Percentiles rank a stretch among this genome's conserved stretches.
Evolutionary conservation across 176 grass and related monocot genomes (phyloP).

Genomic region (Phoenix roebelenii): DNA sequence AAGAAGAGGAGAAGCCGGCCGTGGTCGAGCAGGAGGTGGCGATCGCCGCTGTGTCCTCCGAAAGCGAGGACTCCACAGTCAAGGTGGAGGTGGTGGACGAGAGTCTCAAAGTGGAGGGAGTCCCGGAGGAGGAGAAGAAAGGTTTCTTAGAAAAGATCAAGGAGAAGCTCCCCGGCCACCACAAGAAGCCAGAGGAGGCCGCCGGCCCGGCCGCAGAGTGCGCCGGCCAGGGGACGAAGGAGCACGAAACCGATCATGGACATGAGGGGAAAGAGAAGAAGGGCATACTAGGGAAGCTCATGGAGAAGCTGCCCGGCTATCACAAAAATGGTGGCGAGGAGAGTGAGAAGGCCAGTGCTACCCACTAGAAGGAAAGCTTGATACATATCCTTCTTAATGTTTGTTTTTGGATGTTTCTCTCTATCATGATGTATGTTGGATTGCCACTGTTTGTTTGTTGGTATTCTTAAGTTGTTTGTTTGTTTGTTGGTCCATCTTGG

Average conservation of each 20-base stretch:
- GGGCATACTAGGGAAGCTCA: too few relatives aligned
- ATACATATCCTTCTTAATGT: too few relatives aligned
- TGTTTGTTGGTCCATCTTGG: too few relatives aligned
- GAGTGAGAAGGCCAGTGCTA: too few relatives aligned
- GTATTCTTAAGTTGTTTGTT: too few relatives aligned
- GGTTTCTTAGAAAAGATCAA: slow-evolving; percentile 97
- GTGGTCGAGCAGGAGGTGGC: slow-evolving; percentile 9
- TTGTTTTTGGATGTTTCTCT: too few relatives aligned
- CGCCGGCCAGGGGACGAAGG: neutral
- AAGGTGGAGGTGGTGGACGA: slow-evolving; percentile 55
- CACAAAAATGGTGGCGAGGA: too few relatives aligned
- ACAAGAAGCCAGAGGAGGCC: slow-evolving; percentile 54
- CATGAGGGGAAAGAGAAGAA: slow-evolving; percentile 17
- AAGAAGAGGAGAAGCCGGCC: slow-evolving; percentile 13
- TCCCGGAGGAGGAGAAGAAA: slow-evolving; percentile 60
- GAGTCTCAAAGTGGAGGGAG: slow-evolving; percentile 11
- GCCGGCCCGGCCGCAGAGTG: neutral
- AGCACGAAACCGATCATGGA: slow-evolving; percentile 29
- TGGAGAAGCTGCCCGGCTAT: too few relatives aligned
- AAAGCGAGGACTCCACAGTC: slow-evolving; percentile 32
- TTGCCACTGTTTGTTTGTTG: too few relatives aligned
- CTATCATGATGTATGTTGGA: too few relatives aligned
- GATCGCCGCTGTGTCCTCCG: neutral
- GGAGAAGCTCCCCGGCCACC: slow-evolving; percentile 74
- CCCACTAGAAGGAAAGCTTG: too few relatives aligned